phyloP scores from a whole-genome alignment of 1,284 basidiomycete genomes.

The Malassezia caprae region DNA sequence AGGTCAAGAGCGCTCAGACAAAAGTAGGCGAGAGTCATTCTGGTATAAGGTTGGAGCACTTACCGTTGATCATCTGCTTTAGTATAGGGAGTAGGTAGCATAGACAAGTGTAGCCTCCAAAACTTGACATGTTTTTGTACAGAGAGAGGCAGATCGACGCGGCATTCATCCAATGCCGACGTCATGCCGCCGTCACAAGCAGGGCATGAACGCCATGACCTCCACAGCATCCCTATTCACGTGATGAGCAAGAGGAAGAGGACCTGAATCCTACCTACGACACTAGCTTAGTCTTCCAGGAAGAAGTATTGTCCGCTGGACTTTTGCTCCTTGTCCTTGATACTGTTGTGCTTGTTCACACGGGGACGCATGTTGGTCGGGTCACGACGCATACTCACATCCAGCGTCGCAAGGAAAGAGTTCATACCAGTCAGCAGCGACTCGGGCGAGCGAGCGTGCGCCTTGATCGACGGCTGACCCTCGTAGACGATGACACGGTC shows the following conservation, averaged over 20 bases:
- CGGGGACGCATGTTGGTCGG: constrained; percentile 46
- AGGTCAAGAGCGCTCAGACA: constrained; percentile 37
- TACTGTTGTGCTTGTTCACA: constrained; percentile 47
- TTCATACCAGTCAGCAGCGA: constrained; percentile 47
- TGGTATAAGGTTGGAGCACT: neutral
- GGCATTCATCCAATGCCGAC: neutral
- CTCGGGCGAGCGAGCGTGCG: constrained; percentile 40
- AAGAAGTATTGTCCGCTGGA: constrained; percentile 45
- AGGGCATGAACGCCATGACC: neutral
- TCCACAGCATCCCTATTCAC: neutral
- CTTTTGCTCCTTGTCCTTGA: constrained; percentile 49
- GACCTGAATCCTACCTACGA: neutral
- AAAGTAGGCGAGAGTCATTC: constrained; percentile 43
- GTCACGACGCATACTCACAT: constrained; percentile 46
- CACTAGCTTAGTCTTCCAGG: constrained; percentile 33
- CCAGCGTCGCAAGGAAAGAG: constrained; percentile 41
- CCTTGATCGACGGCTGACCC: constrained; percentile 43
- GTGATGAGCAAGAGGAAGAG: neutral
- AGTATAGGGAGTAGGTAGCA: constrained; percentile 36
- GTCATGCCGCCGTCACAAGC: neutral
- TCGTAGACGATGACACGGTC: constrained; percentile 47
- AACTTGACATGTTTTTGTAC: constrained; percentile 30
- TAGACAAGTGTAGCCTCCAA: constrained; percentile 30
- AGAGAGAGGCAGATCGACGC: neutral
- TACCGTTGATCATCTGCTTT: constrained; percentile 38